phyloP scores from a whole-genome alignment of 2,329 filamentous ascomycete genomes.

The Phialocephala sp. region DNA sequence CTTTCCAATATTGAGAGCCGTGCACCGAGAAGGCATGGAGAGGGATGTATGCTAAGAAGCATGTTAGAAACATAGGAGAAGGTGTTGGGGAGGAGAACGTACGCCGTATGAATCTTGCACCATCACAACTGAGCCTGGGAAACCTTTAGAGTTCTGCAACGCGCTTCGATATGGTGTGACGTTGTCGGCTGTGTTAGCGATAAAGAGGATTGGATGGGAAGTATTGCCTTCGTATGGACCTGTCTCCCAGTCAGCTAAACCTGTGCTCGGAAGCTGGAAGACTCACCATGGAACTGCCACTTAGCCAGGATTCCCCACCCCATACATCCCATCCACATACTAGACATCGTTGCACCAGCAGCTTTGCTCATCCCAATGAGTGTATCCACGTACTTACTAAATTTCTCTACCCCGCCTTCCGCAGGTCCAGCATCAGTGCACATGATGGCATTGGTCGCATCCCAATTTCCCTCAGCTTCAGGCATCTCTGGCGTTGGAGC shows the following conservation, averaged over 20 bases:
- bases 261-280: neutral
- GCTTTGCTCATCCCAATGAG: conserved; percentile 46
- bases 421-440: conserved; percentile 38
- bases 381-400: conserved; percentile 33
- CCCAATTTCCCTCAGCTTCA: conserved; percentile 31
- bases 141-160: conserved; percentile 44
- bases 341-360: conserved; percentile 51
- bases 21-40: conserved; percentile 45
- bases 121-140: conserved; percentile 53
- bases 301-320: conserved; percentile 43
- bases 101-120: conserved; percentile 58
- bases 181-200: conserved; percentile 46
- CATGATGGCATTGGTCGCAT: conserved; percentile 38
- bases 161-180: conserved; percentile 44
- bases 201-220: conserved; percentile 45
- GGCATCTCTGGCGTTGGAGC: conserved; percentile 18
- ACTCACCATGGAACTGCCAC: conserved; percentile 37
- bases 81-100: conserved; percentile 32
- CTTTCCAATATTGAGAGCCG: conserved; percentile 39
- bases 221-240: conserved; percentile 45
- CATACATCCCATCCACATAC: conserved; percentile 45
- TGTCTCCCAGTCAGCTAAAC: conserved; percentile 13
- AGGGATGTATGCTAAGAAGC: conserved; percentile 53
- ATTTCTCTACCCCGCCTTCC: conserved; percentile 34
- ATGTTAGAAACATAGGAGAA: neutral